A percentile compares a stretch with the other conserved stretches of the same genome.
Conservation (phyloP, 2,329 filamentous ascomycete species). For the Trichoderma oligosporum region DNA sequence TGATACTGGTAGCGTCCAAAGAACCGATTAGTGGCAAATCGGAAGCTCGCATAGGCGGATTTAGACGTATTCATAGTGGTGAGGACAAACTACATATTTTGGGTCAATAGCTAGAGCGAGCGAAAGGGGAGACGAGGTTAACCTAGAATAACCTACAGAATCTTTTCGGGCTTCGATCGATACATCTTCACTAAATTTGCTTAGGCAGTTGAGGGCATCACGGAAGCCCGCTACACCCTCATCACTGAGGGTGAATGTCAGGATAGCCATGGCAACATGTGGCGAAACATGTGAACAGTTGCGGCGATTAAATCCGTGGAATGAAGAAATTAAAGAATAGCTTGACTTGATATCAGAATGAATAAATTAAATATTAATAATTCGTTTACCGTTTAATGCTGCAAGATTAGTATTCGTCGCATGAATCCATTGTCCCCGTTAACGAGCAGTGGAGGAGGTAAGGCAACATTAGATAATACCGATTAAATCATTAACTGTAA, state of each 20-base stretch:
- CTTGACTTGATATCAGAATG: neutral
- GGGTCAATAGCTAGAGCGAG: neutral
- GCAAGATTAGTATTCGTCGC: neutral
- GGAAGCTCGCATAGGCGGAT: constrained; percentile 72
- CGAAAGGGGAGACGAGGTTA: constrained; percentile 9
- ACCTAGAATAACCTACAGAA: constrained; percentile 46
- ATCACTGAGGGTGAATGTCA: constrained; percentile 70
- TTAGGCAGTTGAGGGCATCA: constrained; percentile 69
- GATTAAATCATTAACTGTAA: neutral
- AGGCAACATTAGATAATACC: neutral
- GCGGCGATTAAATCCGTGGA: no score
- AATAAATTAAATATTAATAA: neutral
- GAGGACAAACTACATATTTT: constrained; percentile 58
- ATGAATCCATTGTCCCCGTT: neutral
- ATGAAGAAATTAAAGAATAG: neutral
- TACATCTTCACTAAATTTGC: constrained; percentile 76
- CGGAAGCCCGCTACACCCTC: constrained; percentile 68
- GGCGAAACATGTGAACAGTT: neutral
- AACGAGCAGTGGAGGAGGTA: neutral
- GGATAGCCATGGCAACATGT: constrained; percentile 48
- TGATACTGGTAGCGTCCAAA: constrained; percentile 69
- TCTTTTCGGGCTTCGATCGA: constrained; percentile 69
- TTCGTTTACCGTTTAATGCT: neutral
- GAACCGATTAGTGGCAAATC: constrained; percentile 63
- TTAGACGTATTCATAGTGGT: constrained; percentile 77